Evolutionary conservation across 768 basidiomycete genomes (phyloP).

Genomic region (Pisolithus albus): DNA sequence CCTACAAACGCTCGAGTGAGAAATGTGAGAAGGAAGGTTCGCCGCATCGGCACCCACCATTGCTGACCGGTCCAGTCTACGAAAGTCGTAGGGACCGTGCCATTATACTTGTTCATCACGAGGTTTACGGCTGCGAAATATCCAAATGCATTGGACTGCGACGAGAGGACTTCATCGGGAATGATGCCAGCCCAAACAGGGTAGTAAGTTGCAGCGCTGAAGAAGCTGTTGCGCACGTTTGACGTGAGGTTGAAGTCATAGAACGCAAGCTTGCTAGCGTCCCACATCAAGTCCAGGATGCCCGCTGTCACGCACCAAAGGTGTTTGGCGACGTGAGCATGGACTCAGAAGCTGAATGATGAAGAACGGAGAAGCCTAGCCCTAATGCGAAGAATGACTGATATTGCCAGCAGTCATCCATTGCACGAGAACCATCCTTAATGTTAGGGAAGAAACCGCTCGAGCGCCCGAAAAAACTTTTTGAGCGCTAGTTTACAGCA

Average conservation of each 20-base stretch:
- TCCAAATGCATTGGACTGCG: conserved; percentile 54
- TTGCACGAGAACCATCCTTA: too few species aligned
- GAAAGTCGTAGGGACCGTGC: conserved; percentile 78
- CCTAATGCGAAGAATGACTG: too few species aligned
- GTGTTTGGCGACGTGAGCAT: too few species aligned
- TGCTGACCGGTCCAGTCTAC: conserved; percentile 65
- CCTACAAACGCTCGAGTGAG: conserved; percentile 31
- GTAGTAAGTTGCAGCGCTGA: conserved; percentile 74
- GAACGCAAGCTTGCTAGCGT: conserved; percentile 73
- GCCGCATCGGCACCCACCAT: conserved; percentile 44
- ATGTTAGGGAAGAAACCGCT: too few species aligned
- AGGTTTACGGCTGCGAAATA: conserved; percentile 72
- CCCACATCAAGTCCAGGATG: conserved; percentile 85
- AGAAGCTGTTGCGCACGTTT: conserved; percentile 56
- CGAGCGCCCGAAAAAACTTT: too few species aligned
- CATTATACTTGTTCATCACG: conserved; percentile 81
- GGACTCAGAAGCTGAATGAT: too few species aligned
- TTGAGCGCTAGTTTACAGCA: too few species aligned
- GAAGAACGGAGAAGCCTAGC: too few species aligned
- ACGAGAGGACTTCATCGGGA: conserved; percentile 58
- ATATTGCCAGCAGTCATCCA: too few species aligned
- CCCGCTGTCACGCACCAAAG: too few species aligned
- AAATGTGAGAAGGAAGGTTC: background rate
- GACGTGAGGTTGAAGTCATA: conserved; percentile 83
- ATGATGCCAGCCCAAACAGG: conserved; percentile 85